Percentiles rank a stretch among this genome's conserved stretches.
Conservation (phyloP, 306 rosid genomes). For the Citrullus mucosospermus region DNA sequence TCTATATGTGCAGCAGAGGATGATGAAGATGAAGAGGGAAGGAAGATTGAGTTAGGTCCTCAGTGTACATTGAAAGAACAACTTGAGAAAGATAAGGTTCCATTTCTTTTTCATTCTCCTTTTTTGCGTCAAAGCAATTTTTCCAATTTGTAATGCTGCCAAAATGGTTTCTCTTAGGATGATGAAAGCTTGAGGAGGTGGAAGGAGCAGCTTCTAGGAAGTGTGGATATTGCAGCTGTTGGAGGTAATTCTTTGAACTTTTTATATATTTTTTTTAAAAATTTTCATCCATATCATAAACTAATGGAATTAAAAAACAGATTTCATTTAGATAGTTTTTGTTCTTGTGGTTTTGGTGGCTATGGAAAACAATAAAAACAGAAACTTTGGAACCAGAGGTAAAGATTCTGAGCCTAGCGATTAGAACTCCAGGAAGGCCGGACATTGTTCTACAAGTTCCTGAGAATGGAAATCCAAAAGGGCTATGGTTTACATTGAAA, state of each 20-base stretch:
- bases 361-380: conserved; percentile 2
- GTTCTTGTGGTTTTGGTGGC: neutral
- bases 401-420: conserved; percentile 76
- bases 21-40: conserved; percentile 70
- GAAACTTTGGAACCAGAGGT: conserved; percentile 86
- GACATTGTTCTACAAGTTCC: conserved; percentile 75
- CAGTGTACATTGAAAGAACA: conserved; percentile 78
- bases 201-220: conserved; percentile 98
- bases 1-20: conserved; percentile 64
- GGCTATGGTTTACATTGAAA: conserved; percentile 88
- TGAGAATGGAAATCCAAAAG: conserved; percentile 65
- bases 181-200: conserved; percentile 92
- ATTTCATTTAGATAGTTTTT: no score
- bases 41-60: conserved; percentile 79
- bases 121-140: neutral
- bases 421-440: conserved; percentile 49
- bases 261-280: neutral
- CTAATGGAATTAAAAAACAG: neutral
- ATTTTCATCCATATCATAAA: neutral
- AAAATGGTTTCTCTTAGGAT: conserved; percentile 31
- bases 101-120: neutral
- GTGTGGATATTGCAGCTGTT: conserved; percentile 68
- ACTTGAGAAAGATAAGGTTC: conserved; percentile 81
- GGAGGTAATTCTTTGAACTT: conserved; percentile 42
- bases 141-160: neutral